phyloP scores from a whole-genome alignment of 805 yeast species.

The Nakazawaea sp. region DNA sequence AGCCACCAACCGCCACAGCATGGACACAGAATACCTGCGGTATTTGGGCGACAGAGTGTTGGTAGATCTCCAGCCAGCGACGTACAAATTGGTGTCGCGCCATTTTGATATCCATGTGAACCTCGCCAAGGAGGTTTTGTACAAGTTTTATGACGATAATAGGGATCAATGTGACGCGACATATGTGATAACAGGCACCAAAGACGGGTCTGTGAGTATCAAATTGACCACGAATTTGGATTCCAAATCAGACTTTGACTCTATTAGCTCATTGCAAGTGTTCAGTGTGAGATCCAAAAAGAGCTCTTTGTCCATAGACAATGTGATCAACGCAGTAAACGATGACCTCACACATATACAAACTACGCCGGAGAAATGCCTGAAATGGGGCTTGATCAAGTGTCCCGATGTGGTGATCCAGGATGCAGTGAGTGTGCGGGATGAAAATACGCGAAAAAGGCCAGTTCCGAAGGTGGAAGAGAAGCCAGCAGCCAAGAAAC shows the following conservation, averaged over 20 bases:
- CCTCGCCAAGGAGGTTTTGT: constrained; percentile 32
- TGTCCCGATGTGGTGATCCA: constrained; percentile 9
- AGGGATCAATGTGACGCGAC: constrained; percentile 30
- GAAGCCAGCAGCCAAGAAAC: background rate
- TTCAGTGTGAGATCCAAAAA: constrained; percentile 5
- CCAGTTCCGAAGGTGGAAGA: too few species aligned
- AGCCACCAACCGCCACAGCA: too few species aligned
- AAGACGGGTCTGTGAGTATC: constrained; percentile 10
- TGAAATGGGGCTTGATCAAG: constrained; percentile 15
- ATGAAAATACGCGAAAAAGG: background rate
- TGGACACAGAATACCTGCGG: constrained; percentile 1
- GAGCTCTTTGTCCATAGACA: background rate
- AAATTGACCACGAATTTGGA: constrained; percentile 11
- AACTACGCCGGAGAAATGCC: constrained; percentile 2
- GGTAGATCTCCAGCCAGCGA: constrained; percentile 18
- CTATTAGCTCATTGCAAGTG: constrained; percentile 28
- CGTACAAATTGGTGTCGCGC: constrained; percentile 36
- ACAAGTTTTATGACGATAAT: constrained; percentile 30
- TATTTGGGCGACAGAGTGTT: constrained; percentile 4
- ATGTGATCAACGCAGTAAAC: constrained; percentile 4
- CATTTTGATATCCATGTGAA: constrained; percentile 28
- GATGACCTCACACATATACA: constrained; percentile 3
- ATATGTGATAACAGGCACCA: constrained; percentile 32
- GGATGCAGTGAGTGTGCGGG: background rate
- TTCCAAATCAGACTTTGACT: constrained; percentile 21